phyloP scores from a whole-genome alignment of 495 filamentous ascomycete genomes.

The Saxophila tyrrhenica region DNA sequence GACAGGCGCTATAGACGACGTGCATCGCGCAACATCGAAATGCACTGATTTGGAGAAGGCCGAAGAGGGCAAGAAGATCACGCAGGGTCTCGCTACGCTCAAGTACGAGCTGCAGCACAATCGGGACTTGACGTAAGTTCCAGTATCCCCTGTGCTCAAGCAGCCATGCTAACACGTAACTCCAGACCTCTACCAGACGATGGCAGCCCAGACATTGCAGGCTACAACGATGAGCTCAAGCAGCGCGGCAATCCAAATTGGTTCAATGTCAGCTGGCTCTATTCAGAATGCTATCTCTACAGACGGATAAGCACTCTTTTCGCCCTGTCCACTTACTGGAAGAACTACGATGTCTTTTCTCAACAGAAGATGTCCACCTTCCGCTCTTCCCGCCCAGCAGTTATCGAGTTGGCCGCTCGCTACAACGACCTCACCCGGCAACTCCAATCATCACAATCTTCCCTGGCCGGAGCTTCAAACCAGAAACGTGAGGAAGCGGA shows the following conservation, averaged over 20 bases:
- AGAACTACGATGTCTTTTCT: conserved; percentile 80
- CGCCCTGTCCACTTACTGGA: conserved; percentile 72
- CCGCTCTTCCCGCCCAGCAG: conserved; percentile 80
- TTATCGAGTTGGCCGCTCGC: conserved; percentile 71
- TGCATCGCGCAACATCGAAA: conserved; percentile 61
- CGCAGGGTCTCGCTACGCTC: conserved; percentile 65
- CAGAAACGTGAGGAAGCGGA: conserved; percentile 57
- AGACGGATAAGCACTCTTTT: conserved; percentile 65
- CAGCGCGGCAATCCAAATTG: conserved; percentile 63
- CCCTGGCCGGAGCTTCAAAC: conserved; percentile 26
- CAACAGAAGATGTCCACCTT: conserved; percentile 90
- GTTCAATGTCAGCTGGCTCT: conserved; percentile 81
- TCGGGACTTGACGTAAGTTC: conserved; percentile 60
- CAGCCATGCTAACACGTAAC: not conserved
- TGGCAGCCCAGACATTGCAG: conserved; percentile 60
- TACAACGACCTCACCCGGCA: conserved; percentile 57
- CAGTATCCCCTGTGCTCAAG: not conserved
- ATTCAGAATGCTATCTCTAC: conserved; percentile 89
- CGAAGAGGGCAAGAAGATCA: conserved; percentile 75
- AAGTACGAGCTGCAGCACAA: conserved; percentile 97
- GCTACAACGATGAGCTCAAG: conserved; percentile 79
- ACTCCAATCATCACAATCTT: conserved; percentile 35
- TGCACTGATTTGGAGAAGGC: conserved; percentile 50
- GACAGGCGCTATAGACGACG: conserved; percentile 91
- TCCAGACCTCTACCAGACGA: conserved; percentile 71